These are phyloP conservation scores for Trichaptum fuscoviolaceum DNA, from an alignment of 768 basidiomycete species.

Conservation along the genomic window DNA sequence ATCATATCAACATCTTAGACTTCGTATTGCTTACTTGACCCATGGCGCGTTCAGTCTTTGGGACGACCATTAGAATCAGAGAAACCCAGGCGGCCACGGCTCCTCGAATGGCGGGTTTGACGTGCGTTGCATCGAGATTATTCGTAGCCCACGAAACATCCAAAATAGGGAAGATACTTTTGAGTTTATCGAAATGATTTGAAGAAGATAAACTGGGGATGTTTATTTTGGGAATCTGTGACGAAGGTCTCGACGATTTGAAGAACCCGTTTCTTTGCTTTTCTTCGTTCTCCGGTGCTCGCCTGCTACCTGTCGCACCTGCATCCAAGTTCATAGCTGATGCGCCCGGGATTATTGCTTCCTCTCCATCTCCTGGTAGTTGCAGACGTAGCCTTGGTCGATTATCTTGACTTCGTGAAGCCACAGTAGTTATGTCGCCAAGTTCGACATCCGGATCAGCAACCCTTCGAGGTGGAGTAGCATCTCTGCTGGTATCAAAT, in stretches of 20 bases:
- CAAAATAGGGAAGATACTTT: constrained; percentile 3
- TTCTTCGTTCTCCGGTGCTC: not conserved
- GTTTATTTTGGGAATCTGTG: not conserved
- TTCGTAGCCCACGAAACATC: constrained; percentile 49
- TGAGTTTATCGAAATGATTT: not conserved
- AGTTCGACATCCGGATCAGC: not conserved
- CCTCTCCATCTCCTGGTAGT: not conserved
- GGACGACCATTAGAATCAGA: constrained; percentile 53
- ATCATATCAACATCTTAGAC: not conserved
- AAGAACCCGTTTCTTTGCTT: not conserved
- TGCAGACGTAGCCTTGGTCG: not conserved
- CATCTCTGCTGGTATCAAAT: not conserved
- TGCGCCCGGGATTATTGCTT: not conserved
- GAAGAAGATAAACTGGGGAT: not conserved
- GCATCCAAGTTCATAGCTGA: not conserved
- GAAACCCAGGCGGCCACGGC: constrained; percentile 59
- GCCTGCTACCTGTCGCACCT: not conserved
- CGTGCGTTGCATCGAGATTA: constrained; percentile 52
- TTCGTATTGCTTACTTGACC: constrained; percentile 43
- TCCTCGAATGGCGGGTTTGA: constrained; percentile 61
- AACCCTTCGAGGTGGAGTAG: not conserved
- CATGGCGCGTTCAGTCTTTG: constrained; percentile 39
- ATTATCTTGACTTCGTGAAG: not conserved
- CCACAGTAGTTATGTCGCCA: not conserved
- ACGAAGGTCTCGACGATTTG: not conserved